Evolutionary conservation across 352 stramenopile genomes (phyloP).

Genomic region (Phytophthora rubi): DNA sequence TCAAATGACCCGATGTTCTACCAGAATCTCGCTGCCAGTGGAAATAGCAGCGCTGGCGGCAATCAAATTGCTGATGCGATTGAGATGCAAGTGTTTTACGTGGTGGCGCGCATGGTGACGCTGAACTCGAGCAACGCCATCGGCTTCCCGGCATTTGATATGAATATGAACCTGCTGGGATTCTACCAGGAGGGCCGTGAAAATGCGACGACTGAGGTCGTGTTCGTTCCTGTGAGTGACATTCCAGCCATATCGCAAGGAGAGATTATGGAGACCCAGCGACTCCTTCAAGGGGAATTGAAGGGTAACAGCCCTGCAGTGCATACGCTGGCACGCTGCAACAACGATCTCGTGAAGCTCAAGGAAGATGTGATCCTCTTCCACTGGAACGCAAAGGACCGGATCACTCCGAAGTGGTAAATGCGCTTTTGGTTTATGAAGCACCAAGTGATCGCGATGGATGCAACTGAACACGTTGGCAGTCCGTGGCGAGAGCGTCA

Average conservation of each 20-base stretch:
- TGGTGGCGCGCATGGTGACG: slow-evolving; percentile 79
- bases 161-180: slow-evolving; percentile 69
- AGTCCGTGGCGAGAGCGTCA: not conserved
- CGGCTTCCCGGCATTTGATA: slow-evolving; percentile 81
- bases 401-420: slow-evolving; percentile 51
- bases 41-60: slow-evolving; percentile 32
- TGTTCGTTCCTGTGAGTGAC: slow-evolving; percentile 81
- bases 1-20: slow-evolving; percentile 67
- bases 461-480: slow-evolving; percentile 9
- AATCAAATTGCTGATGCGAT: slow-evolving; percentile 74
- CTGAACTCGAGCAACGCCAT: slow-evolving; percentile 74
- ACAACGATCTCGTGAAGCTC: slow-evolving; percentile 85
- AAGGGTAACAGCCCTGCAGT: slow-evolving; percentile 78
- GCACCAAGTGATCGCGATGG: slow-evolving; percentile 18
- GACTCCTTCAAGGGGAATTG: slow-evolving; percentile 67
- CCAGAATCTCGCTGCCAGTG: slow-evolving; percentile 51
- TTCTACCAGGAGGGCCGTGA: slow-evolving; percentile 85
- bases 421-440: slow-evolving; percentile 16
- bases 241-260: slow-evolving; percentile 74
- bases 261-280: slow-evolving; percentile 75
- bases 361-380: slow-evolving; percentile 89
- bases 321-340: slow-evolving; percentile 72
- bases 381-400: slow-evolving; percentile 84
- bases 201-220: slow-evolving; percentile 79
- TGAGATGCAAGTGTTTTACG: slow-evolving; percentile 84